A percentile compares a stretch with the other conserved stretches of the same genome.
phyloP scores from a whole-genome alignment of 192 early-diverging fungal species.

The Coemansia sp. region DNA sequence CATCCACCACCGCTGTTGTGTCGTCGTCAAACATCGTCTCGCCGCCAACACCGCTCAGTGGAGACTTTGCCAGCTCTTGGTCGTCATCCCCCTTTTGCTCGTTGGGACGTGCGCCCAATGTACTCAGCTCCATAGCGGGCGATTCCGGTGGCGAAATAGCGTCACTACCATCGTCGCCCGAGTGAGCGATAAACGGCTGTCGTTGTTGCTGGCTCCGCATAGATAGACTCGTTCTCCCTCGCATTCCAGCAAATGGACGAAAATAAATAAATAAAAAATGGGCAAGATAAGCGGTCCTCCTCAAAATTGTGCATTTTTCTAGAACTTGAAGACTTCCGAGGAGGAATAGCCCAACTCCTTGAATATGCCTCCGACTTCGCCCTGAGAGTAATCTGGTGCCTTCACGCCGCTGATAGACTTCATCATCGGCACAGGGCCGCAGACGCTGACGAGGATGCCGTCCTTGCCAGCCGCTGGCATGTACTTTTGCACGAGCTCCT shows the following conservation, averaged over 20 bases:
- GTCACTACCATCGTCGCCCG: neutral
- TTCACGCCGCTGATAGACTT: conserved; percentile 73
- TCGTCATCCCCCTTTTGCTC: neutral
- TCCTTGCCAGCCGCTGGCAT: conserved; percentile 59
- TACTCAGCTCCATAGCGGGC: neutral
- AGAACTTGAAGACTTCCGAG: conserved; percentile 82
- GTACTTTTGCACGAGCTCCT: conserved; percentile 65
- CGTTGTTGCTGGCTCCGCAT: conserved; percentile 27
- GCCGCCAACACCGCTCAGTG: neutral
- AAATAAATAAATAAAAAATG: neutral
- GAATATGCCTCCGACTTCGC: conserved; percentile 77
- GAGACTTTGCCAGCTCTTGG: neutral
- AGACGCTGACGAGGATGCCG: conserved; percentile 60
- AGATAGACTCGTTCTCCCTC: conserved; percentile 20
- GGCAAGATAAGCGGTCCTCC: too few relatives aligned
- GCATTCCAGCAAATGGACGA: conserved; percentile 14
- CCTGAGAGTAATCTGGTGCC: conserved; percentile 78
- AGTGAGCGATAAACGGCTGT: neutral
- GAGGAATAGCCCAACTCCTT: conserved; percentile 72
- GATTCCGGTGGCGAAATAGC: neutral
- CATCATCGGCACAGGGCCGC: conserved; percentile 73
- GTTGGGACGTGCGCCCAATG: neutral
- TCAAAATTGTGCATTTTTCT: too few relatives aligned
- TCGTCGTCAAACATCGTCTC: conserved; percentile 27
- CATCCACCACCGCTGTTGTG: conserved; percentile 34